A percentile compares a stretch with the other conserved stretches of the same genome.
Conservation (phyloP, 2,329 filamentous ascomycete genomes). For the Phyllachora maydis region DNA sequence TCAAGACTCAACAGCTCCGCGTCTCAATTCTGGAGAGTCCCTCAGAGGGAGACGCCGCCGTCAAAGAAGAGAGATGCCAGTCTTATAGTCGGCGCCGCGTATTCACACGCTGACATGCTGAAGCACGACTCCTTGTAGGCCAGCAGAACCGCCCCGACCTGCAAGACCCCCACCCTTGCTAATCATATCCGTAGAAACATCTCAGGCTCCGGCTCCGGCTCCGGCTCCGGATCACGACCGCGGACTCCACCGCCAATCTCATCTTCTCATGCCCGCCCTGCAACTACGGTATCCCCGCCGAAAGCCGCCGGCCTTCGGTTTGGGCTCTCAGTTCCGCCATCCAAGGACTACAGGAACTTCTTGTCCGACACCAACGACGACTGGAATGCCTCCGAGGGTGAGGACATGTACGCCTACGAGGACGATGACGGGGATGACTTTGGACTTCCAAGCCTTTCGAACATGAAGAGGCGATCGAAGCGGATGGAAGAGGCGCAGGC, state of each 20-base stretch:
- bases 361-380: conserved; percentile 65
- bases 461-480: conserved; percentile 57
- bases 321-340: conserved; percentile 41
- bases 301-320: conserved; percentile 28
- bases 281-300: conserved; percentile 33
- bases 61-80: conserved; percentile 38
- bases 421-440: conserved; percentile 92
- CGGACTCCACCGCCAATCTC: conserved; percentile 53
- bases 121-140: conserved; percentile 66
- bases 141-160: neutral
- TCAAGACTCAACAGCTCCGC: conserved; percentile 39
- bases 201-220: too few species aligned
- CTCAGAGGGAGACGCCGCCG: conserved; percentile 27
- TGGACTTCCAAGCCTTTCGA: conserved; percentile 78
- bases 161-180: too few species aligned
- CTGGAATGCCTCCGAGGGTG: conserved; percentile 56
- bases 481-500: conserved; percentile 25
- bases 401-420: conserved; percentile 58
- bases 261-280: conserved; percentile 27
- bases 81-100: conserved; percentile 79
- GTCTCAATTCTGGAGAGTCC: conserved; percentile 72
- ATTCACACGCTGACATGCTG: conserved; percentile 88
- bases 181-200: conserved; percentile 36
- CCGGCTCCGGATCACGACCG: conserved; percentile 40
- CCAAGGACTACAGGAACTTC: conserved; percentile 62